Conservation (phyloP, 441 rosid genomes). For the Euphorbia schlechtendalii region DNA sequence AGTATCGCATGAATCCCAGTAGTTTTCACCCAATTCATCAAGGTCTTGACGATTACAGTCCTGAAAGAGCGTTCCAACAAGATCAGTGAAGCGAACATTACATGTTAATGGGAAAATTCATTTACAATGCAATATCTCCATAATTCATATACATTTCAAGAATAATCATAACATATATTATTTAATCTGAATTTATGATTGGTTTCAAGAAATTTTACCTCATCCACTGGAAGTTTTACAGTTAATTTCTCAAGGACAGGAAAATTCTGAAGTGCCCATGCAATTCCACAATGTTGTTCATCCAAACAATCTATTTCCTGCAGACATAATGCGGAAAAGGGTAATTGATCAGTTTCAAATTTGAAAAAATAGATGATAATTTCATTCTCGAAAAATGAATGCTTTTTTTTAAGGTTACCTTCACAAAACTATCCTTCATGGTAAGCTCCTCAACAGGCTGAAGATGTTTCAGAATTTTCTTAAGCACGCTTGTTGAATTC, state of each 20-base stretch:
- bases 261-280: not conserved
- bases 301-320: not conserved
- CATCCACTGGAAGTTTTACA: not conserved
- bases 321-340: constrained; percentile 1
- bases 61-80: no score
- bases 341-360: constrained; percentile 11
- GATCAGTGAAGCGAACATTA: no score
- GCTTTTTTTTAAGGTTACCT: not conserved
- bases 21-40: not conserved
- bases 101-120: no score
- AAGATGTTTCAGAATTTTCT: not conserved
- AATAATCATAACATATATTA: no score
- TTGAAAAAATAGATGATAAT: constrained; percentile 10
- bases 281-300: constrained; percentile 4
- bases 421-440: not conserved
- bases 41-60: not conserved
- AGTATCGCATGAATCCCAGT: not conserved
- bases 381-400: not conserved
- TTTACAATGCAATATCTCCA: no score
- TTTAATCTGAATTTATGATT: not conserved
- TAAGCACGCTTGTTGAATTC: not conserved
- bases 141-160: no score
- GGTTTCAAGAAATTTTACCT: not conserved
- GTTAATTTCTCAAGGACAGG: not conserved
- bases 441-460: not conserved